Base-by-base conservation (phyloP, 2,329 filamentous ascomycete species). In the Beauveria brongniartii region DNA sequence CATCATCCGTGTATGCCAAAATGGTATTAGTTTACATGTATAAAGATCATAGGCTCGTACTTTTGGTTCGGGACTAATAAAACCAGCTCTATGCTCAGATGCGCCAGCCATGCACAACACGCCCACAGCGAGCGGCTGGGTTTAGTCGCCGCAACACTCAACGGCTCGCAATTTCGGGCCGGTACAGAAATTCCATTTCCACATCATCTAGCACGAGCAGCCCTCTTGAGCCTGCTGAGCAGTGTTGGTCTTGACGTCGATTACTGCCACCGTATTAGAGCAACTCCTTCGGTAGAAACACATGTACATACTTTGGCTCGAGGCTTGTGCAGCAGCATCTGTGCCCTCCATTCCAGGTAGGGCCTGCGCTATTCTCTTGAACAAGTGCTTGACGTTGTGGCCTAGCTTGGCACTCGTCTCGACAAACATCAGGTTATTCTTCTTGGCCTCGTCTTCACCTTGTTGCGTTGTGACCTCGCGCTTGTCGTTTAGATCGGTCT, bases 401-500 rank as follows among this genome's bases (percentile, higher is more conserved):
- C 95, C 92, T 14, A 96, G 82, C 82, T 99, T 99, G 59, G 94
- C 94, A 74, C 92, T 97, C 59, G 94, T 99, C 82, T 99, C 94
- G 69, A 99, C 94, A 72, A 99, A 99, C 90, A 99, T 97, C 67
- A 97, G 80, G 67, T 94, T 94, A 76, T 96, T 93, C 81, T 93
- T 93, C 84, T 96, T 96, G 48, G 93, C 93, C 78, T 99, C 94
- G 69, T 97, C 94, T 75, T 99, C 94, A 63, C 94, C 94, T 76
- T 97, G 92, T 71, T 90, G 88, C 41, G 92, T 95, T 47, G 93
- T 99, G 63, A 99, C 94, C 77, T 99, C 93, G 60, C 94, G 86
- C 83, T 97, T 97, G 76, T 99, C 94, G 75, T 94, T 96, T 75
- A 99, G 77, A 82, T 99, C 94, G 50, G 94, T 99, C 86, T 99